These are phyloP conservation scores for Pontederia crassipes DNA, from an alignment of 176 grass and related monocot genomes.

Conservation along the genomic window DNA sequence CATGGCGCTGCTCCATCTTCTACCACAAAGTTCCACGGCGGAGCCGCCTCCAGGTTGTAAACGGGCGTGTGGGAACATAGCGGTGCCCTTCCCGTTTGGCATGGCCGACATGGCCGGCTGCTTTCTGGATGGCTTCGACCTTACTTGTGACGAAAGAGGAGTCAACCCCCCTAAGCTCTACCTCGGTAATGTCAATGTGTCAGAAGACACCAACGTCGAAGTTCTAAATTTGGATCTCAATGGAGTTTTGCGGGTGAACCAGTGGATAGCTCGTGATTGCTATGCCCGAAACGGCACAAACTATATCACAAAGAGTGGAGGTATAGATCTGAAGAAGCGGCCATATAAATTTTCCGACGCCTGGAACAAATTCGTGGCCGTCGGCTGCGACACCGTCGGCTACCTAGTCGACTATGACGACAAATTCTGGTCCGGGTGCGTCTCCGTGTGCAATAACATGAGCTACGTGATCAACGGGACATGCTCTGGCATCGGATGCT, in stretches of 20 bases:
- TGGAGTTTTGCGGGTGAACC: neutral
- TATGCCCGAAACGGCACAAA: too few species aligned
- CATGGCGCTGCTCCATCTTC: too few species aligned
- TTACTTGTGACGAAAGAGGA: too few species aligned
- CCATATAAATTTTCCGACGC: conserved; percentile 21
- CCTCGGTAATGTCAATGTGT: too few species aligned
- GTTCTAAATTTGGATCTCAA: neutral
- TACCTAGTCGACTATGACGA: too few species aligned
- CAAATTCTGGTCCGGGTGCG: too few species aligned
- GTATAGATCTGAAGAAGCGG: neutral
- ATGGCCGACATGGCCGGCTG: neutral
- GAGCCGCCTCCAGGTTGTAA: neutral
- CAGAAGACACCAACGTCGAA: neutral
- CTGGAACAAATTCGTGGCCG: too few species aligned
- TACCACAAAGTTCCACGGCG: too few species aligned
- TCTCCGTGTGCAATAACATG: too few species aligned
- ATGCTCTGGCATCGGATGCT: conserved; percentile 17
- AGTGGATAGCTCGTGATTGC: neutral
- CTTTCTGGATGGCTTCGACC: neutral
- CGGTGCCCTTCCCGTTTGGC: neutral
- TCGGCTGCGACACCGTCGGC: too few species aligned
- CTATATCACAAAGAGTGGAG: neutral
- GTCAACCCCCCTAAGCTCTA: neutral
- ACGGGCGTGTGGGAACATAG: neutral
- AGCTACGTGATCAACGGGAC: neutral